Evolutionary conservation across 441 rosid genomes (phyloP), one percentile per base, ranked within the genome.

Genomic region (Erysimum pusillum): DNA sequence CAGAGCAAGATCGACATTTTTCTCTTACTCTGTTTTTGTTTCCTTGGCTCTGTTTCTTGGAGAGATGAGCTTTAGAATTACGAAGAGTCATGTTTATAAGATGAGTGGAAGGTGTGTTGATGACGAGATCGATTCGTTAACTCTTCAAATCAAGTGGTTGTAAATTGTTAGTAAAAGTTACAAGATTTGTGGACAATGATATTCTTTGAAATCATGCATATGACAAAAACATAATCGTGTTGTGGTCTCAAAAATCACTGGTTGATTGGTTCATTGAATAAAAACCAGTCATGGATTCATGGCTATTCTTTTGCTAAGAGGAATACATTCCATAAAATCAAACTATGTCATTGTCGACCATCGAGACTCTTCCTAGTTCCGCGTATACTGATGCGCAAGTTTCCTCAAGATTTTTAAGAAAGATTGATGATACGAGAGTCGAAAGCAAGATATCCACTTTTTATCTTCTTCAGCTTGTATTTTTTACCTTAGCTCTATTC

Each of bases 1-100:
- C 69, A 57, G 39, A 71, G 10, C 46, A 77, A 56, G 38, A 77
- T 57, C 12, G 65, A 20, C 80, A 77, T 77, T 22, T 25, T 25
- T 25, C 28, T 25, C 28, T 63, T 77, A 22, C 5, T 39, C 2
- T 14, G 8, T 35, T 3, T 28, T n/a, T 1, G 28, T 32, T 46
- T 28, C 3, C 3, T 61, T 39, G 1, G 49, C 12, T 61, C 35
- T 41, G 51, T 22, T 60, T 63, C 11, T 42, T 4, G 67, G 36
- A 63, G 34, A 63, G n/a, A 25, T 9, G 20, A 44, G 8, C 5
- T 25, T 44, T 28, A 28, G 14, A 63, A 9, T 32, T 22, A 41
- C 11, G 18, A 62, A 25, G 65, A 61, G 51, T 13, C 49, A 13
- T 25, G 8, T 42, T 63, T 25, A 63, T 44, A 42, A 25, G 14